These are phyloP conservation scores for Populus trichocarpa DNA, from an alignment of 441 rosid species.

Conservation along the genomic window DNA sequence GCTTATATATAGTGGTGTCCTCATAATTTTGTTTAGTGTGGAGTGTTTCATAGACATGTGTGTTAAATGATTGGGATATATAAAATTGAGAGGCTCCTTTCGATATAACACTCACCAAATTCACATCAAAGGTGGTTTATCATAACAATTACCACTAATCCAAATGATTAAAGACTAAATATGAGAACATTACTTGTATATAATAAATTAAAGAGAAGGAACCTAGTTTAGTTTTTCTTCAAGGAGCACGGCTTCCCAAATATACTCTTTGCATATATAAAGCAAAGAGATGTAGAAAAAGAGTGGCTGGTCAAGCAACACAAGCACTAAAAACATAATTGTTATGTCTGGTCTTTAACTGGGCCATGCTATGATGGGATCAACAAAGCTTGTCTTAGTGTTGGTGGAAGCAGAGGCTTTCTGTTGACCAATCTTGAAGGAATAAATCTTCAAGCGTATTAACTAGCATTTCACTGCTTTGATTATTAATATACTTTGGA, in stretches of 20 bases:
- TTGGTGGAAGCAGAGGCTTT: conserved; percentile 27
- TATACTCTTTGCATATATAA: conserved; percentile 44
- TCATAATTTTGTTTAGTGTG: conserved; percentile 22
- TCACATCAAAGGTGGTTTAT: background rate
- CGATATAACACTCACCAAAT: background rate
- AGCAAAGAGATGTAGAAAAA: conserved; percentile 20
- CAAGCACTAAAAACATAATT: background rate
- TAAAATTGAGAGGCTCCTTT: background rate
- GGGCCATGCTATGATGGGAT: conserved; percentile 35
- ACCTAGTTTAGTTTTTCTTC: conserved; percentile 20
- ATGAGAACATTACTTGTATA: background rate
- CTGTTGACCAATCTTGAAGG: conserved; percentile 10
- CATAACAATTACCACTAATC: background rate
- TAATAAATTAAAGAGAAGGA: background rate
- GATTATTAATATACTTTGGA: conserved; percentile 10
- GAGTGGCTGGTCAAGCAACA: conserved; percentile 16
- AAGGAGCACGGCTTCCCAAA: conserved; percentile 54
- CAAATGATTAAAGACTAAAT: background rate
- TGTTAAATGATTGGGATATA: conserved; percentile 20
- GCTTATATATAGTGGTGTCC: background rate
- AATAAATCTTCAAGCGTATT: background rate
- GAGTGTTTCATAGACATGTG: conserved; percentile 22
- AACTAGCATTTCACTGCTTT: background rate
- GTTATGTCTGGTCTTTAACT: conserved; percentile 7
- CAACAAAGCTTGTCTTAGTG: conserved; percentile 18